phyloP scores from a whole-genome alignment of 2,329 filamentous ascomycete genomes.

The Paecilomyces sp. region DNA sequence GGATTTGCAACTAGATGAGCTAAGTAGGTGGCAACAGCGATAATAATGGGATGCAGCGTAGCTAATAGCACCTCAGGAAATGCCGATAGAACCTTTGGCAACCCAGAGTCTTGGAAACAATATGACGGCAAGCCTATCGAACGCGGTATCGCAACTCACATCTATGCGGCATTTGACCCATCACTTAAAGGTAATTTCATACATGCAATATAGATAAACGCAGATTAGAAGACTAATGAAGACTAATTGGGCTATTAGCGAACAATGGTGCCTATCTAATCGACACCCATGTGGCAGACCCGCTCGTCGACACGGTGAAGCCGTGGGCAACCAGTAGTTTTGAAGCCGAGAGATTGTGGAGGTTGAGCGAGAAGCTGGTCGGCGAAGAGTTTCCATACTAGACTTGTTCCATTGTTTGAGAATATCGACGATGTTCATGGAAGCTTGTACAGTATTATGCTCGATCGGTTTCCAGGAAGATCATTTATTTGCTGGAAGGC shows the following conservation, averaged over 20 bases:
- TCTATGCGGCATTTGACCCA: slow-evolving; percentile 4
- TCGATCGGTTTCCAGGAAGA: too few relatives aligned
- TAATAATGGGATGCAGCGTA: not conserved
- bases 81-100: not conserved
- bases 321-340: slow-evolving; percentile 15
- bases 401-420: not conserved
- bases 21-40: not conserved
- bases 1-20: not conserved
- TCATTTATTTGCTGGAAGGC: too few relatives aligned
- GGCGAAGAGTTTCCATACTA: slow-evolving; percentile 24
- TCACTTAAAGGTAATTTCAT: not conserved
- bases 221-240: not conserved
- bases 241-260: not conserved
- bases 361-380: slow-evolving; percentile 39
- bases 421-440: not conserved
- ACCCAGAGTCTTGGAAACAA: not conserved
- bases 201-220: not conserved
- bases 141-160: not conserved
- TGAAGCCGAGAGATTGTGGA: slow-evolving; percentile 39
- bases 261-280: slow-evolving; percentile 5
- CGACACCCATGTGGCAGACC: slow-evolving; percentile 3
- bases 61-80: not conserved
- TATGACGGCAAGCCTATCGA: not conserved
- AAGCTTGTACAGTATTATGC: too few relatives aligned
- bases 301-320: slow-evolving; percentile 24